These are phyloP conservation scores for Trametes hirsuta DNA, from an alignment of 1,284 basidiomycete genomes.

Conservation along the genomic window DNA sequence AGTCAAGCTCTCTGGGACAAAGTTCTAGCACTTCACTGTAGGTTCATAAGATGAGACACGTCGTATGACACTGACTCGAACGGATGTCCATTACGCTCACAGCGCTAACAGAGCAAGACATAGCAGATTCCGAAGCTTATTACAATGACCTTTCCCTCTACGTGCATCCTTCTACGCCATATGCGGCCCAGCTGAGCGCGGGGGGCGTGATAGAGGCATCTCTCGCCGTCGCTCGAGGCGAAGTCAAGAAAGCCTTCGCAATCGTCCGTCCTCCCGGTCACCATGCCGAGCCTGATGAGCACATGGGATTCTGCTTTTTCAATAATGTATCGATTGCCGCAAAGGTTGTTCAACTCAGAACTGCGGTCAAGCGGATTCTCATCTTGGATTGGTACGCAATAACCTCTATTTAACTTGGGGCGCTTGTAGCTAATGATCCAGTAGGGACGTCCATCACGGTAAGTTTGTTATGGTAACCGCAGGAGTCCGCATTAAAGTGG, in stretches of 20 bases:
- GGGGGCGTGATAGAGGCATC: constrained; percentile 95
- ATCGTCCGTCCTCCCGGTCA: constrained; percentile 98
- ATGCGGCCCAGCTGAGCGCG: constrained; percentile 86
- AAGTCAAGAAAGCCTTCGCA: constrained; percentile 89
- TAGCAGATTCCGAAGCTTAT: constrained; percentile 73
- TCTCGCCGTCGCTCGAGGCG: constrained; percentile 82
- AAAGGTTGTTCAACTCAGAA: constrained; percentile 74
- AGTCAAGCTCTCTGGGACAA: constrained; percentile 90
- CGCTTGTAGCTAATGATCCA: constrained; percentile 10
- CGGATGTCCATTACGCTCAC: constrained; percentile 7
- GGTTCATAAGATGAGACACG: constrained; percentile 30
- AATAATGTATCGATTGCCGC: constrained; percentile 97
- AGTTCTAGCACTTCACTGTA: constrained; percentile 78
- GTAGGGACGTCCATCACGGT: constrained; percentile 98
- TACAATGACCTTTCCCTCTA: constrained; percentile 93
- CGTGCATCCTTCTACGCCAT: constrained; percentile 85
- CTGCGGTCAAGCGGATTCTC: constrained; percentile 77
- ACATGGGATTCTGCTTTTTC: constrained; percentile 99
- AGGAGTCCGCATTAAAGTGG: not conserved
- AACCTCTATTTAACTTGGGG: constrained; percentile 2
- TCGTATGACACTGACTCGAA: not conserved
- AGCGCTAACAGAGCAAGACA: constrained; percentile 78
- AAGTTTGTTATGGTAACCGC: constrained; percentile 11
- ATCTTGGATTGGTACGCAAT: constrained; percentile 91
- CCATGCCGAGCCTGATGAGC: constrained; percentile 96